phyloP scores from a whole-genome alignment of 495 filamentous ascomycete species.

The Penicillium herquei region DNA sequence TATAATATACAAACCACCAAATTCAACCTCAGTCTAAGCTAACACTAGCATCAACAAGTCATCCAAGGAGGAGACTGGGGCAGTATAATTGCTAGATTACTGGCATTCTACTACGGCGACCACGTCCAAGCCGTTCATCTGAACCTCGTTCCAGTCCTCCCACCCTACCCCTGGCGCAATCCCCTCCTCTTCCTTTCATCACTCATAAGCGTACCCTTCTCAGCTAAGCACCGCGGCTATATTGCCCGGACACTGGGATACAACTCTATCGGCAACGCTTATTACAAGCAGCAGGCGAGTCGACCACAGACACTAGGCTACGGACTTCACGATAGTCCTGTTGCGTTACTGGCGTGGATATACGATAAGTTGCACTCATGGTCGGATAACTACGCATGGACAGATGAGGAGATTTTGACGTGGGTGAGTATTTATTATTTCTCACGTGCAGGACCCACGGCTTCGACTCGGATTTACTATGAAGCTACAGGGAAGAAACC shows the following conservation, averaged over 20 bases:
- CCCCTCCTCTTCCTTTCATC: constrained; percentile 36
- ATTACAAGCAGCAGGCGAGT: constrained; percentile 45
- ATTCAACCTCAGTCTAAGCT: not conserved
- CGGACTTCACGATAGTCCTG: constrained; percentile 49
- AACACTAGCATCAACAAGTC: constrained; percentile 24
- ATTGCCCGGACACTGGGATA: constrained; percentile 36
- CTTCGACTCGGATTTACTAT: constrained; percentile 51
- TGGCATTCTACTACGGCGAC: constrained; percentile 38
- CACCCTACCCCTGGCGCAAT: constrained; percentile 33
- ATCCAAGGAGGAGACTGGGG: constrained; percentile 55
- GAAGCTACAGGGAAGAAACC: constrained; percentile 31
- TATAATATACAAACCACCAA: not conserved
- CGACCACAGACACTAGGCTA: constrained; percentile 52
- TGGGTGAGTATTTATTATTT: constrained; percentile 56
- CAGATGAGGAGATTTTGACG: constrained; percentile 53
- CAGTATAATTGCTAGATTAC: constrained; percentile 39
- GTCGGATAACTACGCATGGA: constrained; percentile 52
- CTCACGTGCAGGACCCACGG: constrained; percentile 49
- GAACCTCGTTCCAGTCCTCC: constrained; percentile 36
- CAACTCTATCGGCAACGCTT: constrained; percentile 37
- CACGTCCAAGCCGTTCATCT: constrained; percentile 45
- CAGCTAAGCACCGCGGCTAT: constrained; percentile 29
- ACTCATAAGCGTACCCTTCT: constrained; percentile 37
- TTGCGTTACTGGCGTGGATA: constrained; percentile 54
- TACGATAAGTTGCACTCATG: constrained; percentile 54